Evolutionary conservation across 2,329 filamentous ascomycete genomes (phyloP).

Genomic region (Alternaria brassicae): DNA sequence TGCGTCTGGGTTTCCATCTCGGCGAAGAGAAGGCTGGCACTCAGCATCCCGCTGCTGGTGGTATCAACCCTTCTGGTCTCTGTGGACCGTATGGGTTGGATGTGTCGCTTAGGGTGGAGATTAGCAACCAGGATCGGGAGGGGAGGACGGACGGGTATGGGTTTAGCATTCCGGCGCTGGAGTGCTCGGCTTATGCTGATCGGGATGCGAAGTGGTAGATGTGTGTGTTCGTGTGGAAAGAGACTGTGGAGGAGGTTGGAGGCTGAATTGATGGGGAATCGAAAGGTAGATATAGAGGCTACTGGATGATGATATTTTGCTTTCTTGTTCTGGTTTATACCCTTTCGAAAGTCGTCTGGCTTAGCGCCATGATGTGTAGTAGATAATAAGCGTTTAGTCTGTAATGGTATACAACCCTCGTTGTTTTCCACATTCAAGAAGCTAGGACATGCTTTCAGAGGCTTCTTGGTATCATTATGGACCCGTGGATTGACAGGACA

Average conservation of each 20-base stretch:
- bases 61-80: constrained; percentile 52
- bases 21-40: constrained; percentile 84
- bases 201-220: constrained; percentile 27
- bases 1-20: constrained; percentile 72
- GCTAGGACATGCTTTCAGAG: too few species aligned
- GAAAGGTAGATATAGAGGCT: not conserved
- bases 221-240: not conserved
- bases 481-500: too few species aligned
- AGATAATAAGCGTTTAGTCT: not conserved
- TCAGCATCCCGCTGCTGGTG: constrained; percentile 72
- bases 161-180: constrained; percentile 56
- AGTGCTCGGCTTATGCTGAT: constrained; percentile 16
- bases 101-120: constrained; percentile 58
- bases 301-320: not conserved
- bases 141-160: constrained; percentile 60
- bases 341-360: constrained; percentile 1
- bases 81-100: constrained; percentile 56
- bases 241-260: not conserved
- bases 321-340: constrained; percentile 5
- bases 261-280: not conserved
- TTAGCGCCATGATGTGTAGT: not conserved
- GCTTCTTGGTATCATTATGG: too few species aligned
- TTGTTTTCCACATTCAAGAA: too few species aligned
- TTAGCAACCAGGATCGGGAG: constrained; percentile 52
- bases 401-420: constrained; percentile 1